Conservation (phyloP, 2,329 filamentous ascomycete species). For the Davidsoniella virescens region DNA sequence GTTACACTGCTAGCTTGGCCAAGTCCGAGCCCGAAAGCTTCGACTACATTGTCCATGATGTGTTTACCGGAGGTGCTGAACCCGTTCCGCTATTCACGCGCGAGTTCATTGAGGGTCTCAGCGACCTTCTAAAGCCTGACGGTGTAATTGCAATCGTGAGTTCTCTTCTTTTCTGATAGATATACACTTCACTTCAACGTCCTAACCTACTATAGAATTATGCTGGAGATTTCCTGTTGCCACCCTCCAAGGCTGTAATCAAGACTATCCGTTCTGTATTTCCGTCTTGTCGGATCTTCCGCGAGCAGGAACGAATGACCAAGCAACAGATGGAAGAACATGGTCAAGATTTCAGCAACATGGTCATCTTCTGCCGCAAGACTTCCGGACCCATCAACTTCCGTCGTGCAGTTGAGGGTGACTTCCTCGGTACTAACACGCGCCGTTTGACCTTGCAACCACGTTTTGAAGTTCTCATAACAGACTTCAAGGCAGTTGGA, state of each 20-base stretch:
- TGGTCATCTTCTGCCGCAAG: slow-evolving; percentile 88
- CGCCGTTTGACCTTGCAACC: slow-evolving; percentile 57
- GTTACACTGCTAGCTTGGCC: slow-evolving; percentile 39
- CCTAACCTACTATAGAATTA: slow-evolving; percentile 52
- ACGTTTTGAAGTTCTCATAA: slow-evolving; percentile 46
- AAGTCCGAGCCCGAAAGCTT: slow-evolving; percentile 36
- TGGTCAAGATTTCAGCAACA: slow-evolving; percentile 71
- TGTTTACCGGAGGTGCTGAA: slow-evolving; percentile 92
- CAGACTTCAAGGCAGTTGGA: slow-evolving; percentile 29
- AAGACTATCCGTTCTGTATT: slow-evolving; percentile 72
- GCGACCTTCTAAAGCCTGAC: slow-evolving; percentile 53
- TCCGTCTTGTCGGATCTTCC: slow-evolving; percentile 79
- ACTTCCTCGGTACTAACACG: slow-evolving; percentile 57
- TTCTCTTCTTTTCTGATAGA: slow-evolving; percentile 13
- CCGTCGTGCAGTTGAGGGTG: slow-evolving; percentile 43
- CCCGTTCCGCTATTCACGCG: slow-evolving; percentile 75
- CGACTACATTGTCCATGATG: slow-evolving; percentile 93
- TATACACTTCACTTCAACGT: slow-evolving; percentile 7
- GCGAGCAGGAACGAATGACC: slow-evolving; percentile 48
- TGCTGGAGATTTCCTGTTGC: slow-evolving; percentile 69
- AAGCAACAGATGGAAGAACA: slow-evolving; percentile 29
- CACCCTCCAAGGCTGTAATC: slow-evolving; percentile 61
- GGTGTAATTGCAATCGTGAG: slow-evolving; percentile 79
- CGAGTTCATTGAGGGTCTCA: slow-evolving; percentile 61
- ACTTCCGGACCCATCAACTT: slow-evolving; percentile 40